Evolutionary conservation across 2,329 filamentous ascomycete genomes (phyloP), one percentile per base, ranked within the genome.

Genomic region (Tolypocladium album): DNA sequence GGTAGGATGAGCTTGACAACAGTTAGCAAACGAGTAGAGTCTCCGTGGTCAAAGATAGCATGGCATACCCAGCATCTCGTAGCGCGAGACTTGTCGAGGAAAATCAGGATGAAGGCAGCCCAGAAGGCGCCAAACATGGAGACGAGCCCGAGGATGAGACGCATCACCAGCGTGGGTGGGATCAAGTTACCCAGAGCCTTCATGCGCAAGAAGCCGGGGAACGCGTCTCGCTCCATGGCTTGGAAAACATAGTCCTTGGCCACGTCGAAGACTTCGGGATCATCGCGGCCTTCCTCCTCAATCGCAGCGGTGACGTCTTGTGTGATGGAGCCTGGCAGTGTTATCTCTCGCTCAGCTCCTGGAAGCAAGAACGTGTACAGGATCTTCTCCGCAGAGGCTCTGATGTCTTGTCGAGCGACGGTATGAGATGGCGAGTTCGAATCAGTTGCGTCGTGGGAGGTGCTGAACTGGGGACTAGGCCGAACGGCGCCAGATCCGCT

Each of bases 201-300:
- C 76, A 91, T 90, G 70, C 93, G 85, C 61, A 99, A 81, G 75
- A 99, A 99, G 1, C 93, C 93, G 0, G 95, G 94, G 72, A 96
- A 99, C n/a, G 95, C 94, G 76, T 99, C 94, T 60, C 95, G 86
- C 76, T 99, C 95, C 94, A 99, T 99, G 40, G 95, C 95, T 76
- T 99, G 95, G 74, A 97, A 99, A 63, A 97, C 94, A 72, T 97
- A 99, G 77, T 99, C 94, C 79, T 99, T 99, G 59, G 94, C 94
- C 24, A 90, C 87, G 71, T 97, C 94, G 68, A 99, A 99, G 15
- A 99, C 89, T 73, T 99, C 94, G 0, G 94, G 94, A 71, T 99
- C 94, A 68, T 97, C 94, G 67, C 94, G 87, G 55, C 91, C 90
- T 64, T 91, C 87, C 66, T 93, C 88, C 75, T 99, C 94, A 64